Base-by-base conservation (phyloP, 1,284 basidiomycete species). In the Cutaneotrichosporon dermatis region DNA sequence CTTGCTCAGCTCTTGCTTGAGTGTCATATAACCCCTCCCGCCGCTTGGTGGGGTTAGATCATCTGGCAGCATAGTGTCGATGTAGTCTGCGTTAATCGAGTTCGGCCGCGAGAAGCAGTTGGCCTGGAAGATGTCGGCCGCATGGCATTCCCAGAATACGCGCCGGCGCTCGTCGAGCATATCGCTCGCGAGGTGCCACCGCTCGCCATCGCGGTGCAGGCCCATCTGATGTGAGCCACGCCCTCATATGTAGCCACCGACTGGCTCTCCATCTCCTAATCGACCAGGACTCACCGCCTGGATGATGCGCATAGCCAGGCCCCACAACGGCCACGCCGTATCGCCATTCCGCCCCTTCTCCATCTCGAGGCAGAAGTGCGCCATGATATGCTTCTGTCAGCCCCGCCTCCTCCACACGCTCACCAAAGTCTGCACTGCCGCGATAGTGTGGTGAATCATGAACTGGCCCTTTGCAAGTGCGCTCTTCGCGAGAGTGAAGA, bases 291-390 rank as follows among this genome's bases (percentile, higher is more conserved):
- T 54, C 45, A 73, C 71, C 3, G 72, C 70, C 33, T 69, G 63
- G 16, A 70, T 67, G 12, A 73, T 62, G 5, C 72, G 59, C 69
- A 70, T 69, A 0, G 69, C 67, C 4, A 74, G 44, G 34, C 74
- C 74, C 70, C 73, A 73, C 8, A 76, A 49, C 1, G 72, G 70
- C 74, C 74, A 76, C 39, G 70, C 66, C 0, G 58, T 62, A 58
- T 76, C 73, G 3, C 73, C 74, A 45, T 68, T 68, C 10, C 71
- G 60, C 0, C 71, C 71, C 40, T 62, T 61, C 40, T 73, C 72
- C 13, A 68, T 70, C 44, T 69, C 66, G 52, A 67, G 51, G n/a
- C 51, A 55, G 41, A 59, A 66, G 51, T 70, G 65, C 2, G 63
- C 68, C 66, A 70, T 67, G 15, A 69, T 62, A 15, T 64, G 56